Percentiles rank a stretch among this genome's conserved stretches.
These are phyloP conservation scores for Penicillium sp. DNA, from an alignment of 2,329 filamentous ascomycete genomes.

Conservation along the genomic window DNA sequence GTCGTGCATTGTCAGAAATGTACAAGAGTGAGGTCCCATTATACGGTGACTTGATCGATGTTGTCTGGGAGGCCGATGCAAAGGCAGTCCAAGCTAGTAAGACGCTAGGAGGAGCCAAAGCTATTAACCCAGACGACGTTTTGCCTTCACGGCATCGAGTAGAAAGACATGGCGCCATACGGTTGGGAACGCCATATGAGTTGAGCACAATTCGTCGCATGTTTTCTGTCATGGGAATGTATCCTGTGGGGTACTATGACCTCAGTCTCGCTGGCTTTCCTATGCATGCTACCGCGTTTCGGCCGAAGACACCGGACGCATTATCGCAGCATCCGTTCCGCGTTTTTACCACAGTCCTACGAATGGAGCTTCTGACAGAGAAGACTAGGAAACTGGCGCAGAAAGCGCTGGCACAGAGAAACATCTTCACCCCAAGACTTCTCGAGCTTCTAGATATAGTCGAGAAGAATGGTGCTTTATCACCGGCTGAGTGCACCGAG, in stretches of 20 bases:
- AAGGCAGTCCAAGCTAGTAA: conserved; percentile 26
- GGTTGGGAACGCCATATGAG: conserved; percentile 55
- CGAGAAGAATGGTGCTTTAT: conserved; percentile 42
- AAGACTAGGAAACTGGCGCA: conserved; percentile 42
- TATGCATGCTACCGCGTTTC: conserved; percentile 60
- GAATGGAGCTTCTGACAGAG: conserved; percentile 51
- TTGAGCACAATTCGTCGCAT: conserved; percentile 52
- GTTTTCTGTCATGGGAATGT: conserved; percentile 57
- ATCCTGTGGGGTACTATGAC: conserved; percentile 61
- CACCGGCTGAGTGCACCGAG: conserved; percentile 36
- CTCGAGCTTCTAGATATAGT: conserved; percentile 45
- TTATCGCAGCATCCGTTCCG: conserved; percentile 55
- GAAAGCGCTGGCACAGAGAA: conserved; percentile 44
- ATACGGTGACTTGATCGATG: conserved; percentile 40
- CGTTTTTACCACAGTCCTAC: conserved; percentile 50
- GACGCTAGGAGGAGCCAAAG: background rate
- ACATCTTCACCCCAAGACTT: conserved; percentile 52
- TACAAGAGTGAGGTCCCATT: conserved; percentile 44
- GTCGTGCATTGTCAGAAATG: conserved; percentile 44
- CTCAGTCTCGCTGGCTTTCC: conserved; percentile 56
- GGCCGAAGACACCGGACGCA: conserved; percentile 45
- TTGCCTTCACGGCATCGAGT: conserved; percentile 38
- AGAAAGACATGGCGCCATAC: conserved; percentile 57
- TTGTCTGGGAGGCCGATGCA: conserved; percentile 41
- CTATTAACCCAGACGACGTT: conserved; percentile 32